Evolutionary conservation across 176 grass and related monocot genomes (phyloP).

Genomic region (Microstegium vimineum): DNA sequence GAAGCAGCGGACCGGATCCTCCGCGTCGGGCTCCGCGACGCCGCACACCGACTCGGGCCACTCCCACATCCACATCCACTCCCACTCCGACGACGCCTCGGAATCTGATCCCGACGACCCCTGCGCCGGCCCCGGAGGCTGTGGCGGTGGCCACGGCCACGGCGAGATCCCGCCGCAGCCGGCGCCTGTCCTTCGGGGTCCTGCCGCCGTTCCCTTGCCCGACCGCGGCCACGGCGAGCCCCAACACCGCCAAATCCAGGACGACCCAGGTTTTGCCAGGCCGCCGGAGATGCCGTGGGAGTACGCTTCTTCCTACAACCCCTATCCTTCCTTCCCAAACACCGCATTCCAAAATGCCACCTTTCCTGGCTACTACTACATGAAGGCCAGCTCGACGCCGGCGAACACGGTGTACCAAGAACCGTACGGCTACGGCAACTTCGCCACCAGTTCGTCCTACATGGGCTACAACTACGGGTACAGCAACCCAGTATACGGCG

Average conservation of each 20-base stretch:
- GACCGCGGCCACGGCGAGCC: neutral
- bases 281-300: conserved; percentile 27
- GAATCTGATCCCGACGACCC: conserved; percentile 27
- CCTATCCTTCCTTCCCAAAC: conserved; percentile 17
- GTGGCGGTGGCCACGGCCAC: neutral
- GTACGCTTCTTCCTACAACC: conserved; percentile 25
- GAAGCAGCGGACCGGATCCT: conserved; percentile 25
- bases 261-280: neutral
- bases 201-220: neutral
- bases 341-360: conserved; percentile 17
- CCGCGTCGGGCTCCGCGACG: conserved; percentile 38
- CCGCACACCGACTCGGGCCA: conserved; percentile 40
- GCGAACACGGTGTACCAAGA: conserved; percentile 75
- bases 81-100: conserved; percentile 33
- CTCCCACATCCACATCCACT: conserved; percentile 53
- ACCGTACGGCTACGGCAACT: conserved; percentile 46
- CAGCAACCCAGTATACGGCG: conserved; percentile 51
- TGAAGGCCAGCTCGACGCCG: conserved; percentile 52
- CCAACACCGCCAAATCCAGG: conserved; percentile 20
- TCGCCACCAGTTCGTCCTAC: conserved; percentile 37
- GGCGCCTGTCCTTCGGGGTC: neutral
- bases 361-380: conserved; percentile 61
- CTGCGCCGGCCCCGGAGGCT: conserved; percentile 18
- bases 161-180: conserved; percentile 29
- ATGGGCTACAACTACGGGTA: conserved; percentile 45